These are phyloP conservation scores for Tulasnella sp. DNA, from an alignment of 768 basidiomycete genomes.

Conservation along the genomic window DNA sequence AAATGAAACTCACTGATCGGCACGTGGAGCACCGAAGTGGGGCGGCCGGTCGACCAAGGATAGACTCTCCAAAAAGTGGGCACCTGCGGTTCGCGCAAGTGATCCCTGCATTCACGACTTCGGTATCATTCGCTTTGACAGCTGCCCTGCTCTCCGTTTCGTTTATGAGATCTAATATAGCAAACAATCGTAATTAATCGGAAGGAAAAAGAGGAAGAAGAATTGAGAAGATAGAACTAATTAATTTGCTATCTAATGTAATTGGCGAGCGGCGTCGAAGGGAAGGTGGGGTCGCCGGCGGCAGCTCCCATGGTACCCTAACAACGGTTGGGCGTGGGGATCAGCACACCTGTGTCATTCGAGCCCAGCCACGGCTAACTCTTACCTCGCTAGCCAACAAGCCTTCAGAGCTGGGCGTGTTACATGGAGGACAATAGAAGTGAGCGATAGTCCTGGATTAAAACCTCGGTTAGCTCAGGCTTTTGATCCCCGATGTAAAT, in stretches of 20 bases:
- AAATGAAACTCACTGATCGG: neutral
- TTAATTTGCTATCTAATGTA: no score
- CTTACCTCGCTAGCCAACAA: neutral
- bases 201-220: no score
- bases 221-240: no score
- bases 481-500: neutral
- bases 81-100: neutral
- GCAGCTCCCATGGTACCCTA: no score
- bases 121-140: neutral
- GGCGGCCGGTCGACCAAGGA: neutral
- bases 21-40: neutral
- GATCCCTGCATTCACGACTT: neutral
- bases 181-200: no score
- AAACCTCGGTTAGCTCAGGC: neutral
- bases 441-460: slow-evolving; percentile 1
- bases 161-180: no score
- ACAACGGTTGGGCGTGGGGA: neutral
- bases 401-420: neutral
- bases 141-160: neutral
- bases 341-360: neutral
- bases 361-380: neutral
- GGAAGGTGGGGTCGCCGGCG: no score
- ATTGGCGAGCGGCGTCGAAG: no score
- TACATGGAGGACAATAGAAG: slow-evolving; percentile 2
- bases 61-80: neutral